Evolutionary conservation across 2,329 filamentous ascomycete species (phyloP), one percentile per base, ranked within the genome.

Genomic region (Aspergillus sp.): DNA sequence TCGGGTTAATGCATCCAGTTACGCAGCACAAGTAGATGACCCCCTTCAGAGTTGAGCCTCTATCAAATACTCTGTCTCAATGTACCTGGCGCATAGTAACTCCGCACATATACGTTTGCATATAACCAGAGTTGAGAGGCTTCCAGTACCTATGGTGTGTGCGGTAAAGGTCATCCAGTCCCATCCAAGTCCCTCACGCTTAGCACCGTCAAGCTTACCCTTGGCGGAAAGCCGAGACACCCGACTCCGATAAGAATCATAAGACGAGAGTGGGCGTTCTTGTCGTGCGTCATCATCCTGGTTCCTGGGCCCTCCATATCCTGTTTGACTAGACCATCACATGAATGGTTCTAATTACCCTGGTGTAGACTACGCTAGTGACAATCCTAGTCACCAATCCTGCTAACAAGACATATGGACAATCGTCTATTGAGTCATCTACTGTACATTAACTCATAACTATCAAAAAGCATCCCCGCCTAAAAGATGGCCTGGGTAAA

Each of bases 391-490:
- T 27, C 15, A 17, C n/a, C 19, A 12, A 31, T 31, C 9, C 27
- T 7, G 27, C 27, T 8, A 31, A 9, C 27, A 31, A 31, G 27
- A 11, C 9, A 37, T 37, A 37, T 37, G 7, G 27, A 23, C 27
- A 23, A 31, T 46, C 48, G 24, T 54, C 58, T 53, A 52, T 56
- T 57, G 58, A 55, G 53, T 63, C 62, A 48, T 64, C 62, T 66
- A 64, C 52, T 63, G 44, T 63, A 64, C 62, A 62, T 61, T 41
- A 53, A 58, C 35, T 57, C 55, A 52, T 56, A 23, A 40, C 31
- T 33, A 50, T 52, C 21, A 58, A 51, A 40, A 23, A 17, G 19
- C 12, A 46, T 40, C 43, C 40, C n/a, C 15, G 27, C 27, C 45
- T 2, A 21, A 48, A 48, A n/a, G 3, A 11, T 3, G 45, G 27